Evolutionary conservation across 2,329 filamentous ascomycete genomes (phyloP), one percentile per base, ranked within the genome.

Genomic region (Penicillium sp.): DNA sequence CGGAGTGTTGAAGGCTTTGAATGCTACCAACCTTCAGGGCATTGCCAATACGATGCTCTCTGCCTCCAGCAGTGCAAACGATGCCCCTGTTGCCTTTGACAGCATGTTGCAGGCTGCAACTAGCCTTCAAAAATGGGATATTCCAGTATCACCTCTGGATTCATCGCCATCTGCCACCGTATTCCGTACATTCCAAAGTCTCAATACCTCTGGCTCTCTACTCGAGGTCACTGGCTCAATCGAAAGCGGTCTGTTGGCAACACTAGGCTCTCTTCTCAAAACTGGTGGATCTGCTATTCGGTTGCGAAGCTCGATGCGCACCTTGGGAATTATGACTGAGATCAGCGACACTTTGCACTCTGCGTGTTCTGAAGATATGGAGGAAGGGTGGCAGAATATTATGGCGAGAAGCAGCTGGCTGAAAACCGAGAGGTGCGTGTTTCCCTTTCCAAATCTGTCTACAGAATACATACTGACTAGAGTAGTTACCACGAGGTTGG

Each of bases 91-190:
- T 8, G 85, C 84, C 0, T 78, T 89, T 8, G 87, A 91, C 46
- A 88, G 83, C 60, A 91, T 91, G 52, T 88, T 96, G 61, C 84
- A 86, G 52, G 91, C 90, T 6, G 92, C 92, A 21, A 84, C 90
- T 58, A 89, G 88, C 62, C 79, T 97, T 16, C 92, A 94, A 64
- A 88, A 93, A 67, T 99, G 94, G 94, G 92, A 97, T 70, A 81
- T 97, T 21, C 89, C 90, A 15, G 86, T 87, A 0, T 90, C 92
- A 0, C 78, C 81, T 8, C 76, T 81, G 3, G 84, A 82, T 48
- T 78, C 82, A 13, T 87, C 84, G 31, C 84, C 88, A 54, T 81
- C 87, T 1, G 86, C 88, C 3, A 87, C 85, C 1, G 78, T 93
- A 0, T 97, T 95, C 75, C 89, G 87, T 66, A 86, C 87, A 0